Evolutionary conservation across 441 rosid species (phyloP), one percentile per base, ranked within the genome.

Genomic region (Populus hybrid): DNA sequence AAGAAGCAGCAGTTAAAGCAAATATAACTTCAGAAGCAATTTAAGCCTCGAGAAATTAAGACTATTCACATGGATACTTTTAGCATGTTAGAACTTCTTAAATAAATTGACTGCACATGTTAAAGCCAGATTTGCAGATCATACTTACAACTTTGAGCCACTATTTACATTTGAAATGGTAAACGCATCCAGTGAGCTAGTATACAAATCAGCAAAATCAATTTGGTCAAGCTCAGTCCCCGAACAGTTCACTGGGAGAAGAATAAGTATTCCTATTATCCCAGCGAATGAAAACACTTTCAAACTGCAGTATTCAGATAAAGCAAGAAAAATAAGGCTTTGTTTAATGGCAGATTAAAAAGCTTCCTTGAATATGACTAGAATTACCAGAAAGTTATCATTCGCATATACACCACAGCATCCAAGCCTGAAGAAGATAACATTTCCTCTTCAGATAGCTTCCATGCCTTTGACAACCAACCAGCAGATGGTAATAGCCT

Each of bases 251-350:
- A 95, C 91, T 78, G 99, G 99, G 83, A 95, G 93, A 86, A 95
- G 87, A 87, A 90, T 87, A 85, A 91, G 89, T 83, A 90, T 75
- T 72, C 99, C 99, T 75, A 95, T 89, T 82, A 95, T 76, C 78
- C 94, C 99, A 79, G 97, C 94, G 66, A 93, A 89, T 79, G 89
- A 75, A 88, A 93, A 95, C 80, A 95, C 90, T 85, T 86, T 92
- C 88, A 93, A 89, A 86, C 99, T 95, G 93, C 87, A 92, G 61
- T 72, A 78, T 20, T 76, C 74, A 84, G 80, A 75, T 59, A 26
- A 72, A 80, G 4, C 9, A 68, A 69, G 40, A 53, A 24, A 76
- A n/a, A 71, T 35, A 74, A 68, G 29, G n/a, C 20, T 68, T 33
- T 28, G 21, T 14, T 68, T 3, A 14, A 18, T 28, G 36, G n/a